Evolutionary conservation across 2,329 filamentous ascomycete genomes (phyloP).

Genomic region (Nemania sp.): DNA sequence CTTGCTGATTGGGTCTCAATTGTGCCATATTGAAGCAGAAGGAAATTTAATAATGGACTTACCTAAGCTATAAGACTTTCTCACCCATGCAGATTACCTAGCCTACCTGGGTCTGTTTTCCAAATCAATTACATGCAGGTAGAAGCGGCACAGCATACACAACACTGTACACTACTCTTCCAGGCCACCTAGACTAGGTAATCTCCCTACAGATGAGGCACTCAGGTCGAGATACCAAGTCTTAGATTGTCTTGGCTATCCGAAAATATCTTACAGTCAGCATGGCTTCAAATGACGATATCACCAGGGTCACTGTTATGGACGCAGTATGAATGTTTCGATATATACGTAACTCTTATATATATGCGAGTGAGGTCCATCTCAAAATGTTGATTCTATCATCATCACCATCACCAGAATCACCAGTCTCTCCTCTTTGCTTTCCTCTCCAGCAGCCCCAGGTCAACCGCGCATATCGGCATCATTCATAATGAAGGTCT

Average conservation of each 20-base stretch:
- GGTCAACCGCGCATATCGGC: conserved; percentile 5
- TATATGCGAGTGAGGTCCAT: not conserved
- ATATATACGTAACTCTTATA: no score
- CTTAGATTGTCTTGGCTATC: not conserved
- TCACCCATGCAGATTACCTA: not conserved
- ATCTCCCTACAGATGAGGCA: conserved; percentile 11
- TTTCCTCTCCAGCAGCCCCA: not conserved
- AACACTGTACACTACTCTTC: not conserved
- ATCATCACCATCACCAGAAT: not conserved
- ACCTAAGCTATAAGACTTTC: conserved; percentile 15
- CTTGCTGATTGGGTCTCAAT: conserved; percentile 11
- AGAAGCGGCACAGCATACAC: not conserved
- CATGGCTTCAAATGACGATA: not conserved
- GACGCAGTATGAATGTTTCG: not conserved
- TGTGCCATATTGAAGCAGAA: conserved; percentile 2
- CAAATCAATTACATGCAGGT: conserved; percentile 10
- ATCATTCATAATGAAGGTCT: conserved; percentile 22
- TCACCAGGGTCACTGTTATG: not conserved
- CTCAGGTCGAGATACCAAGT: conserved; percentile 5
- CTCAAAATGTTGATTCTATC: conserved; percentile 1
- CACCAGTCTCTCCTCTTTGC: not conserved
- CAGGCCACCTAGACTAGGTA: not conserved
- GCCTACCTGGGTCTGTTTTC: not conserved
- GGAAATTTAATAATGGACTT: conserved; percentile 16
- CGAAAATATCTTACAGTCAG: conserved; percentile 15